These are phyloP conservation scores for Buddleja alternifolia DNA, from an alignment of 257 asterid genomes.

Conservation along the genomic window DNA sequence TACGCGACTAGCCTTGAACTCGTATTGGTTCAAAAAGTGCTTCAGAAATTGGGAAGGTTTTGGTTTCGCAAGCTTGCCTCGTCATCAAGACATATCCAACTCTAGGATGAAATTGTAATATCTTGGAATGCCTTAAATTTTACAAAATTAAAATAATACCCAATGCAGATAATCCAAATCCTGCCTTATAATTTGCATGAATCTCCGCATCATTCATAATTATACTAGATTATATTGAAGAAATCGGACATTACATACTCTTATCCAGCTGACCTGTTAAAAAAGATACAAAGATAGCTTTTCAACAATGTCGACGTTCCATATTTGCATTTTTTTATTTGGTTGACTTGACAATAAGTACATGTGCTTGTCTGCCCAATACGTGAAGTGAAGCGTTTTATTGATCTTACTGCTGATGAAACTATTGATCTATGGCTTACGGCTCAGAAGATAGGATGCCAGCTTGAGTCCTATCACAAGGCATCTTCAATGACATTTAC, in stretches of 20 bases:
- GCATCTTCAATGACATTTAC: conserved; percentile 85
- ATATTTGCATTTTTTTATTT: conserved; percentile 27
- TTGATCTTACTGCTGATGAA: conserved; percentile 83
- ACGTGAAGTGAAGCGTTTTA: conserved; percentile 80
- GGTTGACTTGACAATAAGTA: conserved; percentile 64
- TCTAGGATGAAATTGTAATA: not conserved
- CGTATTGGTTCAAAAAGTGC: conserved; percentile 7
- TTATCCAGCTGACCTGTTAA: not conserved
- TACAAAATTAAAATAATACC: not conserved
- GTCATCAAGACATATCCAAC: not conserved
- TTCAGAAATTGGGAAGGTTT: conserved; percentile 9
- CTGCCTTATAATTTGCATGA: not conserved
- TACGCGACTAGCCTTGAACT: conserved; percentile 1
- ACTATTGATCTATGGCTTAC: conserved; percentile 77
- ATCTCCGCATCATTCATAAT: conserved; percentile 2
- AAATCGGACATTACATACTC: no score
- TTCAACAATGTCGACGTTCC: not conserved
- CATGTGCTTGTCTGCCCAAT: conserved; percentile 95
- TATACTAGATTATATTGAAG: no score
- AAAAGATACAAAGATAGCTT: not conserved
- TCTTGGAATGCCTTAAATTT: not conserved
- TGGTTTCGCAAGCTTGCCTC: conserved; percentile 9
- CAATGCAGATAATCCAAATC: not conserved
- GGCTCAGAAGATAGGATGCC: conserved; percentile 77
- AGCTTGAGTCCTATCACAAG: conserved; percentile 81